Evolutionary conservation across 1,139 yeast genomes (phyloP), one percentile per base, ranked within the genome.

Genomic region (Pichia sp.): DNA sequence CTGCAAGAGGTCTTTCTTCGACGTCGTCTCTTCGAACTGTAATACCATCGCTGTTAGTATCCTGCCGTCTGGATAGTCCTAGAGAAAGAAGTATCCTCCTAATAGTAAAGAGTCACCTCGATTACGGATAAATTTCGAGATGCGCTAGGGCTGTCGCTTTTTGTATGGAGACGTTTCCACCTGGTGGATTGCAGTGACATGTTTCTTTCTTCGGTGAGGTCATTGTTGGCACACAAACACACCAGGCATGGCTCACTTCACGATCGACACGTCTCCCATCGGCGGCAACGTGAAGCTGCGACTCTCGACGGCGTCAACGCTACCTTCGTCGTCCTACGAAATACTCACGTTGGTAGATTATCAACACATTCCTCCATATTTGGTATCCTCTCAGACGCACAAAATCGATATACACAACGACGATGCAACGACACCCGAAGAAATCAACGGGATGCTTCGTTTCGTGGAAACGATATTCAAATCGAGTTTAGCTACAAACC

Each of bases 1-100:
- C 44, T 42, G 52, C 31, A 43, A 31, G 21, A 56, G 32, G 10
- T 51, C 51, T 14, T 35, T 18, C 15, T 30, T 12, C 9, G 20
- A 15, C 8, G 40, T 35, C 6, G 45, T 30, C 7, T 15, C 12
- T 14, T 10, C 4, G 3, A 40, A 18, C 34, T 40, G 30, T 11
- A 34, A 24, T 15, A 30, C 27, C 44, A 40, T n/a, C n/a, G n/a
- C n/a, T n/a, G n/a, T n/a, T n/a, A n/a, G n/a, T n/a, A n/a, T n/a
- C n/a, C n/a, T n/a, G n/a, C n/a, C n/a, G n/a, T n/a, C n/a, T n/a
- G n/a, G n/a, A n/a, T n/a, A n/a, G n/a, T n/a, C n/a, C n/a, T n/a
- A n/a, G n/a, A n/a, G n/a, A n/a, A n/a, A n/a, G n/a, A n/a, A n/a
- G n/a, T n/a, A n/a, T n/a, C n/a, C n/a, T n/a, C n/a, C n/a, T n/a